Evolutionary conservation across 129 eudicot genomes (phyloP).

Genomic region (Chrysanthemum lavandulifolium): DNA sequence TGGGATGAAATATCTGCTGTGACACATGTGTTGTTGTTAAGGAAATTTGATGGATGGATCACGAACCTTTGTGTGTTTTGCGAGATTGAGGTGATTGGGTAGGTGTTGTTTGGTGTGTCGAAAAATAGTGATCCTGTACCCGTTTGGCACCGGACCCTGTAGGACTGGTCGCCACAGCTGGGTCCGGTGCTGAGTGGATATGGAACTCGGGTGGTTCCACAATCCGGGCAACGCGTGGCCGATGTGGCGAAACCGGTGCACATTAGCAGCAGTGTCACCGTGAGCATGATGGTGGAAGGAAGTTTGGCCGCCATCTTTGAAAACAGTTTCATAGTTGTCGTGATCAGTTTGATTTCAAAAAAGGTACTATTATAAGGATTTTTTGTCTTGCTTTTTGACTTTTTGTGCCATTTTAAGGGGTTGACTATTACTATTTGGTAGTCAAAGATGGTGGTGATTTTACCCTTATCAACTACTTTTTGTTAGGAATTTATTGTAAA

Average conservation of each 20-base stretch:
- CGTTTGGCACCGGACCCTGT: conserved; percentile 54
- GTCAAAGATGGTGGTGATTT: no score
- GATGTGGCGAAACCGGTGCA: conserved; percentile 36
- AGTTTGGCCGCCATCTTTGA: conserved; percentile 28
- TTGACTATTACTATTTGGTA: no score
- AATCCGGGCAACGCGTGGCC: conserved; percentile 54
- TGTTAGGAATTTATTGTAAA: no score
- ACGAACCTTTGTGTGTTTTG: conserved; percentile 56
- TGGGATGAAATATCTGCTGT: conserved; percentile 59
- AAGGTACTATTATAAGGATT: neutral
- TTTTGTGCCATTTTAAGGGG: no score
- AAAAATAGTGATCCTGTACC: conserved; percentile 35
- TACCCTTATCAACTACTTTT: no score
- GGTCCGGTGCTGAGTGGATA: conserved; percentile 39
- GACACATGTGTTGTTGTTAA: conserved; percentile 68
- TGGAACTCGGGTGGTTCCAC: conserved; percentile 56
- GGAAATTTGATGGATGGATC: conserved; percentile 57
- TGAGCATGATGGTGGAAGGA: conserved; percentile 28
- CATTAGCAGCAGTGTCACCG: conserved; percentile 40
- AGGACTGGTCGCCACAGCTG: conserved; percentile 39
- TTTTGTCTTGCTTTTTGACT: no score
- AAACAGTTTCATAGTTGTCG: neutral
- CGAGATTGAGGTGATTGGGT: conserved; percentile 58
- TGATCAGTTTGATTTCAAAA: neutral
- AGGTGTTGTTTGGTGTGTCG: conserved; percentile 74